A percentile compares a stretch with the other conserved stretches of the same genome.
Conservation (phyloP, 768 basidiomycete species). For the Mycena belliarum region DNA sequence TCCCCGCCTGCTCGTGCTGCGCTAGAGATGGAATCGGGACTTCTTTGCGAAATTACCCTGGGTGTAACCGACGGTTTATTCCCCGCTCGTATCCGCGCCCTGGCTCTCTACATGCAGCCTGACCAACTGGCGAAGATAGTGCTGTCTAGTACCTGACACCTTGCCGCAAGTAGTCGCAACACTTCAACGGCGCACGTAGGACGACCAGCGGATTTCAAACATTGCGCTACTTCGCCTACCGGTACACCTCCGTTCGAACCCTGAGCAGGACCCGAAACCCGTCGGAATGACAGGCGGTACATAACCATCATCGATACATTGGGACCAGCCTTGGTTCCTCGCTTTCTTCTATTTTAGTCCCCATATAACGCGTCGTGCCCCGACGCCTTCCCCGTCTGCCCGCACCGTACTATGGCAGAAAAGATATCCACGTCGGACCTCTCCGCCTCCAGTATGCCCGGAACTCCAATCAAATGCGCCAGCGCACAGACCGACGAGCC, state of each 20-base stretch:
- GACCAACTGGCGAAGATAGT: not conserved
- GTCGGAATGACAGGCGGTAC: slow-evolving; percentile 4
- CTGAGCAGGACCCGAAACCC: not conserved
- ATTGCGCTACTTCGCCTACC: not conserved
- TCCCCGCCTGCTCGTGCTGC: not conserved
- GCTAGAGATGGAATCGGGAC: not conserved
- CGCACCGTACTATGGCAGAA: slow-evolving; percentile 3
- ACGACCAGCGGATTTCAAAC: not conserved
- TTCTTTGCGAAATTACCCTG: not conserved
- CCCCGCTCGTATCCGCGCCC: not conserved
- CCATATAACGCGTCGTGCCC: slow-evolving; percentile 7
- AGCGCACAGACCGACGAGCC: not conserved
- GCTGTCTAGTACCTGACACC: not conserved
- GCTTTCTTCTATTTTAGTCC: slow-evolving; percentile 11
- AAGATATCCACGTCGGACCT: slow-evolving; percentile 3
- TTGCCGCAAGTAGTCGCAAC: not conserved
- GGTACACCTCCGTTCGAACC: too few relatives aligned
- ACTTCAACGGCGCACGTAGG: not conserved
- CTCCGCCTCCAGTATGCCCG: not conserved
- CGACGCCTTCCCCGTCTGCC: slow-evolving; percentile 1
- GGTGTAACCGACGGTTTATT: not conserved
- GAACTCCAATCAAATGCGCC: not conserved
- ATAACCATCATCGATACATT: slow-evolving; percentile 12
- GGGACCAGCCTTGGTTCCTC: not conserved
- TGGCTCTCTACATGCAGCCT: not conserved